phyloP scores from a whole-genome alignment of 2,329 filamentous ascomycete genomes.

The Amesomyces nigricolor region DNA sequence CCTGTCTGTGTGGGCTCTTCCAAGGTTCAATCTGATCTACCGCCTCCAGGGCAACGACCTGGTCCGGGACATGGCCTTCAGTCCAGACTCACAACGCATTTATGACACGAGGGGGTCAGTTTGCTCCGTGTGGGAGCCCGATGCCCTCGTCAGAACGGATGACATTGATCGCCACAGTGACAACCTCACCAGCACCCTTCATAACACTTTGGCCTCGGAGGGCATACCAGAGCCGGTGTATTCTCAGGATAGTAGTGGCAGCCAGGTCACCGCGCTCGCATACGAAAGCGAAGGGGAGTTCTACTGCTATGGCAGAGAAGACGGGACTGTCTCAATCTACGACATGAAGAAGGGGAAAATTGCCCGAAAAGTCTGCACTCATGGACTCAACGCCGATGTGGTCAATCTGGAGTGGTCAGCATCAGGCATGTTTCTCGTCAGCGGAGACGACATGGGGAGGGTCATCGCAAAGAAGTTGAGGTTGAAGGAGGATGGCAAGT shows the following conservation, averaged over 20 bases:
- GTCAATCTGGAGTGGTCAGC: slow-evolving; percentile 4
- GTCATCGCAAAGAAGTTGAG: slow-evolving; percentile 4
- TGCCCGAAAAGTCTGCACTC: slow-evolving; percentile 6
- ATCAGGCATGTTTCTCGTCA: slow-evolving; percentile 5
- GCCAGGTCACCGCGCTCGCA: background rate
- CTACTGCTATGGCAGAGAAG: slow-evolving; percentile 3
- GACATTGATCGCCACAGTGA: slow-evolving; percentile 2
- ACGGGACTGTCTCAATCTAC: slow-evolving; percentile 5
- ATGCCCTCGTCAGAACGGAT: background rate
- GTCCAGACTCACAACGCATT: slow-evolving; percentile 4
- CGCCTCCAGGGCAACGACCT: background rate
- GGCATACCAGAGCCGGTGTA: slow-evolving; percentile 3
- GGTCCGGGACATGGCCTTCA: slow-evolving; percentile 5
- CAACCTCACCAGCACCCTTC: background rate
- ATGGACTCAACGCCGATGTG: background rate
- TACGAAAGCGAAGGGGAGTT: slow-evolving; percentile 2
- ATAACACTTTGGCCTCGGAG: background rate
- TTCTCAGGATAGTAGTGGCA: background rate
- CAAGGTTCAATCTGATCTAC: background rate
- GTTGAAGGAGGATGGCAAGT: slow-evolving; percentile 11
- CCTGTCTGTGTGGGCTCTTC: slow-evolving; percentile 1
- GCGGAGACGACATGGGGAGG: slow-evolving; percentile 6
- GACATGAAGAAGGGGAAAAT: slow-evolving; percentile 4
- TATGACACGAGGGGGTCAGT: slow-evolving; percentile 2
- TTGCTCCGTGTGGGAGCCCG: slow-evolving; percentile 5